Percentiles rank a stretch among this genome's conserved stretches.
phyloP scores from a whole-genome alignment of 805 yeast genomes.

The Lipomyces mesembrius region DNA sequence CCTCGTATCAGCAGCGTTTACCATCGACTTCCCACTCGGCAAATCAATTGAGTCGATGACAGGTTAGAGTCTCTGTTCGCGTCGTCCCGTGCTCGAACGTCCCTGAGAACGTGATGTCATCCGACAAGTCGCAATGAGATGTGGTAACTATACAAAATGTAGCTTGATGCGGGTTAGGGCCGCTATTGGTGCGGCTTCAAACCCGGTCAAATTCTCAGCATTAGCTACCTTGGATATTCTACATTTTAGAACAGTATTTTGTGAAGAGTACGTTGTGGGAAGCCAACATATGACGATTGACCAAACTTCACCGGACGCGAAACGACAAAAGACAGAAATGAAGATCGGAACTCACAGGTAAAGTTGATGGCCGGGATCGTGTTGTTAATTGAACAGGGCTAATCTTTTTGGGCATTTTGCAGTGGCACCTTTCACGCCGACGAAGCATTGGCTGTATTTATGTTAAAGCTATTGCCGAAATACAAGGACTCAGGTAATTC shows the following conservation, averaged over 20 bases:
- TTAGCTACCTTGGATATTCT: too few species aligned
- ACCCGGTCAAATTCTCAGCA: too few species aligned
- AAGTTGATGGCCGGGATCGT: background rate
- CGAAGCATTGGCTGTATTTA: conserved; percentile 89
- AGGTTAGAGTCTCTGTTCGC: too few species aligned
- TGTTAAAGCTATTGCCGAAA: conserved; percentile 74
- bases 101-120: too few species aligned
- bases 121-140: too few species aligned
- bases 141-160: too few species aligned
- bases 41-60: too few species aligned
- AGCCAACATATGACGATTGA: background rate
- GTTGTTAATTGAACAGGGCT: background rate
- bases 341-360: conserved; percentile 38
- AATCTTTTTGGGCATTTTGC: conserved; percentile 10
- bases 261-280: background rate
- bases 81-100: too few species aligned
- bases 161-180: too few species aligned
- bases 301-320: conserved; percentile 11
- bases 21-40: too few species aligned
- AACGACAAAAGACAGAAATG: conserved; percentile 26
- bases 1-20: too few species aligned
- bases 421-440: conserved; percentile 97
- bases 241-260: background rate
- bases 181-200: too few species aligned
- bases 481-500: conserved; percentile 57